Percentiles rank a stretch among this genome's conserved stretches.
Evolutionary conservation across 805 yeast species (phyloP).

Genomic region (Starmerella asiatica): DNA sequence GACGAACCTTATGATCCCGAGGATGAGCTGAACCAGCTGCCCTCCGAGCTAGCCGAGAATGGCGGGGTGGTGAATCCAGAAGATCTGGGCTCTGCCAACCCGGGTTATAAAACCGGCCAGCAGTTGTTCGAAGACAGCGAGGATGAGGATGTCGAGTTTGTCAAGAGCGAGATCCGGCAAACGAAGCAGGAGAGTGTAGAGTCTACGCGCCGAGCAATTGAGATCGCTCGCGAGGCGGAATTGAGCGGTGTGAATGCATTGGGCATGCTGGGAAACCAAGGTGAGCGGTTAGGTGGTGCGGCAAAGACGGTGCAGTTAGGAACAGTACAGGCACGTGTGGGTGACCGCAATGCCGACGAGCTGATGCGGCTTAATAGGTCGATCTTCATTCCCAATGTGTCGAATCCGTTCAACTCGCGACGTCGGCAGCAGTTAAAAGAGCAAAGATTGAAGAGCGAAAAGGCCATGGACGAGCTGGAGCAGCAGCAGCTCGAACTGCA

Average conservation of each 20-base stretch:
- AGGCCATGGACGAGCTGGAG: constrained; percentile 46
- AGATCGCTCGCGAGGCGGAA: constrained; percentile 59
- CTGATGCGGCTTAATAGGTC: constrained; percentile 67
- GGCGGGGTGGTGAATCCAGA: too few species aligned
- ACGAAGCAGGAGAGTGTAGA: constrained; percentile 78
- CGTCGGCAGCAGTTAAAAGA: constrained; percentile 63
- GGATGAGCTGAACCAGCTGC: constrained; percentile 19
- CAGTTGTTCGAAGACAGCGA: constrained; percentile 30
- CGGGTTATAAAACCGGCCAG: constrained; percentile 1
- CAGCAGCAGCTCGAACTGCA: constrained; percentile 48
- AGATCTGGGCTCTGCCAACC: constrained; percentile 1
- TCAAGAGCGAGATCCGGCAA: constrained; percentile 68
- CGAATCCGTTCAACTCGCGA: constrained; percentile 80
- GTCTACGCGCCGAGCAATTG: constrained; percentile 70
- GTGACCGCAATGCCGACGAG: constrained; percentile 70
- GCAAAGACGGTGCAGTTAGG: constrained; percentile 67
- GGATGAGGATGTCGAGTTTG: constrained; percentile 79
- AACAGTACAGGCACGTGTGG: constrained; percentile 66
- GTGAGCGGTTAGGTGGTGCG: constrained; percentile 67
- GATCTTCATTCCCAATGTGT: constrained; percentile 63
- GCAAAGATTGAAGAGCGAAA: constrained; percentile 46
- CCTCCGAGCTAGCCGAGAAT: constrained; percentile 10
- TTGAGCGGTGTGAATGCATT: constrained; percentile 65
- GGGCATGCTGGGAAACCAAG: constrained; percentile 89
- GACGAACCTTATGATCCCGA: background rate